Percentiles rank a stretch among this genome's conserved stretches.
These are phyloP conservation scores for Psilocybe azurescens DNA, from an alignment of 768 basidiomycete species.

Conservation along the genomic window DNA sequence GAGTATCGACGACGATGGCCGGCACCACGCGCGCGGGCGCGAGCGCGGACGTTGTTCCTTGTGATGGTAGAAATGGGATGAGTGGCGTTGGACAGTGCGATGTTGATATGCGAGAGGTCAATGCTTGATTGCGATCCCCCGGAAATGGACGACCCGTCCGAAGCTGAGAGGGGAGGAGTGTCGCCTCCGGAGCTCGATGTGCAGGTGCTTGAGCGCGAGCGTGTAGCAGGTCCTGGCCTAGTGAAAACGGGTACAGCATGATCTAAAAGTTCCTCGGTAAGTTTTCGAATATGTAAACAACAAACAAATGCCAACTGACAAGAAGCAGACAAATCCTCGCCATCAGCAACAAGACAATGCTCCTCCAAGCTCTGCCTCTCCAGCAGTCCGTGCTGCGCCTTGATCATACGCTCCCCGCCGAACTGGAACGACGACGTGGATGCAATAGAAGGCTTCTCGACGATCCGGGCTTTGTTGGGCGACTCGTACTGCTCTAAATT, in stretches of 20 bases:
- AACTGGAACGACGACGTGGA: constrained; percentile 69
- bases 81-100: constrained; percentile 58
- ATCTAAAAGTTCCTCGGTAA: constrained; percentile 21
- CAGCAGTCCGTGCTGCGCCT: constrained; percentile 62
- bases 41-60: constrained; percentile 41
- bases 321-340: constrained; percentile 60
- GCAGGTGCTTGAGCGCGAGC: constrained; percentile 73
- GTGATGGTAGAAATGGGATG: constrained; percentile 51
- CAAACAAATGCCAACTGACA: constrained; percentile 44
- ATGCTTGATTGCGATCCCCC: constrained; percentile 82
- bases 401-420: constrained; percentile 72
- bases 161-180: constrained; percentile 73
- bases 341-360: constrained; percentile 64
- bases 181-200: constrained; percentile 69
- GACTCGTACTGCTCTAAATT: constrained; percentile 38
- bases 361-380: constrained; percentile 74
- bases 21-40: constrained; percentile 61
- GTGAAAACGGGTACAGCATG: constrained; percentile 66
- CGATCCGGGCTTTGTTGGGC: constrained; percentile 52
- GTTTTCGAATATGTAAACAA: not conserved
- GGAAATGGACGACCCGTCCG: constrained; percentile 70
- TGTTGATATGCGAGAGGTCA: constrained; percentile 67
- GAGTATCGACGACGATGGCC: constrained; percentile 78
- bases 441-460: constrained; percentile 71
- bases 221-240: constrained; percentile 52